Evolutionary conservation across 306 rosid species (phyloP), one percentile per base, ranked within the genome.

Genomic region (Rosa persica): DNA sequence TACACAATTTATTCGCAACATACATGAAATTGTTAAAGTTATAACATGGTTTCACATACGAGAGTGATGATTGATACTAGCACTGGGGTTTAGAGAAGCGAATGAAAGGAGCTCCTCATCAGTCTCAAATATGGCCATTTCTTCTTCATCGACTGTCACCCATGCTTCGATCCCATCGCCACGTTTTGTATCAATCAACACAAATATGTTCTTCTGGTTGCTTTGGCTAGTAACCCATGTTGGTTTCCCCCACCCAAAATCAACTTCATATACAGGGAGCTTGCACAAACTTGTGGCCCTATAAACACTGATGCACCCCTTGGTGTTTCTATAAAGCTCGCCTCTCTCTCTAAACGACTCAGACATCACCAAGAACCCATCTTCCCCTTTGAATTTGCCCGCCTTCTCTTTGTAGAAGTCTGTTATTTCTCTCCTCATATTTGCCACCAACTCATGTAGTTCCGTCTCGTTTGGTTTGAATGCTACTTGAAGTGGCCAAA

Each of bases 81-180:
- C 27, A 55, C 30, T 55, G n/a, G 62, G 30, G 30, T 55, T 55
- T 8, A n/a, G 4, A 22, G 13, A 55, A n/a, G 27, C 13, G 15
- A 55, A 64, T 6, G 42, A 64, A 64, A 34, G 42, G 5, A 25
- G n/a, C 57, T 22, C 40, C n/a, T 70, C 27, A 34, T 70, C 49
- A 6, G 40, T 20, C 48, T 70, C 57, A 70, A 70, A 22, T 23
- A 46, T 22, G 0, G 60, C 58, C 74, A 47, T 70, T 16, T 70
- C 58, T 12, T 70, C 10, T 44, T 23, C 60, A 19, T 30, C 27
- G 1, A 70, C 30, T 25, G n/a, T 23, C 57, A 70, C 25, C 74
- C 74, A 70, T 5, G 60, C 74, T 70, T 70, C 74, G 6, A 70
- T 70, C 7, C 38, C 74, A 44, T 42, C 73, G 2, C 74, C 74